Evolutionary conservation across 2,329 filamentous ascomycete species (phyloP).

Genomic region (Metarhizium anisopliae): DNA sequence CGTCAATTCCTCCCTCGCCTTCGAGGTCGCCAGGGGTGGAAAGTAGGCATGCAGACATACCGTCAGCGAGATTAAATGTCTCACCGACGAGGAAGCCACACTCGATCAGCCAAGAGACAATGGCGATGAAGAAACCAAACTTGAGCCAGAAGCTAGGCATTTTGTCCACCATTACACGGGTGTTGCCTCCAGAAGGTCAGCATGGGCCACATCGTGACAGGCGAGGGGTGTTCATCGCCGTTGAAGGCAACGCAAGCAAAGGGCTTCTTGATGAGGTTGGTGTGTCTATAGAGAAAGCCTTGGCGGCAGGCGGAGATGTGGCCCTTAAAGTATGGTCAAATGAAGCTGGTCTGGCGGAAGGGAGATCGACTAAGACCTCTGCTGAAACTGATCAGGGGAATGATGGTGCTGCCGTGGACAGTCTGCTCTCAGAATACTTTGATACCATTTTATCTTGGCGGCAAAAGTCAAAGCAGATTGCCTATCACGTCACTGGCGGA

Average conservation of each 20-base stretch:
- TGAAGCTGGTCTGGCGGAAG: neutral
- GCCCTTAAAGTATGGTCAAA: conserved; percentile 36
- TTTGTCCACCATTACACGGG: conserved; percentile 66
- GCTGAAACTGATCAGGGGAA: neutral
- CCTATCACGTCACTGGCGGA: conserved; percentile 34
- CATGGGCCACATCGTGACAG: conserved; percentile 26
- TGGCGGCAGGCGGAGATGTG: conserved; percentile 36
- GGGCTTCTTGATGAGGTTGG: conserved; percentile 48
- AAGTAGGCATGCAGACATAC: conserved; percentile 16
- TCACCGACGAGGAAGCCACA: conserved; percentile 4
- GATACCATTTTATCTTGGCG: conserved; percentile 61
- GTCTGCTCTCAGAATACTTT: conserved; percentile 52
- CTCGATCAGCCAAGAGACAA: conserved; percentile 24
- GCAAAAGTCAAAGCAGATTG: conserved; percentile 61
- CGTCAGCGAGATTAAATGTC: conserved; percentile 16
- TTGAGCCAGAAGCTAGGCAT: conserved; percentile 69
- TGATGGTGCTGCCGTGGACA: conserved; percentile 16
- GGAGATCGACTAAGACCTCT: neutral
- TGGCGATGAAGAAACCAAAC: conserved; percentile 40
- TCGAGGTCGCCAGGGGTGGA: conserved; percentile 17
- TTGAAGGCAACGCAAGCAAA: conserved; percentile 61
- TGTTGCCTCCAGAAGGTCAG: conserved; percentile 37
- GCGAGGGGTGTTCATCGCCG: conserved; percentile 71
- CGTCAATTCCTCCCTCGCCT: conserved; percentile 23
- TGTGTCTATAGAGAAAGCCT: conserved; percentile 53